phyloP scores from a whole-genome alignment of 2,329 filamentous ascomycete species.

The Sporothrix globosa region DNA sequence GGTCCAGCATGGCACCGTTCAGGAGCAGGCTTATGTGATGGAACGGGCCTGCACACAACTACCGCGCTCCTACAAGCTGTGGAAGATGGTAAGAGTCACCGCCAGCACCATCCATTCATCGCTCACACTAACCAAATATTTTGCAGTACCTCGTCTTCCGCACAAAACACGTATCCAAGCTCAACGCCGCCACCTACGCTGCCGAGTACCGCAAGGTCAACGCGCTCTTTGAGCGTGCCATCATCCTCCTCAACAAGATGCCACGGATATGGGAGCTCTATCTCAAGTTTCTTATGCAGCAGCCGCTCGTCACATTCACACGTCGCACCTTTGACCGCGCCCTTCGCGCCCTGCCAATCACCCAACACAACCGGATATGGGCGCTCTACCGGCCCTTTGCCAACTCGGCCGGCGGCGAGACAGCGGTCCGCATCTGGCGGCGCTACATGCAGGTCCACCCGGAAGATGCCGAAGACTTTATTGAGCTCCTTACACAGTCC shows the following conservation, averaged over 20 bases:
- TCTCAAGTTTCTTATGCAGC: conserved; percentile 82
- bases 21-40: conserved; percentile 85
- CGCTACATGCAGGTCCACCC: conserved; percentile 97
- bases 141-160: conserved; percentile 77
- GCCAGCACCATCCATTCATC: not conserved
- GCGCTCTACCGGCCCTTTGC: conserved; percentile 87
- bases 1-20: conserved; percentile 76
- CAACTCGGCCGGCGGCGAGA: conserved; percentile 84
- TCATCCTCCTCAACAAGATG: conserved; percentile 98
- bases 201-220: conserved; percentile 93
- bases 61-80: conserved; percentile 94
- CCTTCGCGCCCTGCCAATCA: conserved; percentile 85
- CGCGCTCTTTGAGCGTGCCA: conserved; percentile 85
- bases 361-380: conserved; percentile 96
- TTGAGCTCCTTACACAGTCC: conserved; percentile 81
- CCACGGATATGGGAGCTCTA: conserved; percentile 98
- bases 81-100: conserved; percentile 72
- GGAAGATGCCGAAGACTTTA: conserved; percentile 92
- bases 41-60: conserved; percentile 89
- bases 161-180: conserved; percentile 75
- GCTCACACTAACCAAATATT: not conserved
- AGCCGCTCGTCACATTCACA: conserved; percentile 87
- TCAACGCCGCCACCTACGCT: conserved; percentile 79
- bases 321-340: conserved; percentile 90
- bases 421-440: conserved; percentile 90